Base-by-base conservation (phyloP, 177 flowering plant genomes). In the Tripterygium wilfordii region DNA sequence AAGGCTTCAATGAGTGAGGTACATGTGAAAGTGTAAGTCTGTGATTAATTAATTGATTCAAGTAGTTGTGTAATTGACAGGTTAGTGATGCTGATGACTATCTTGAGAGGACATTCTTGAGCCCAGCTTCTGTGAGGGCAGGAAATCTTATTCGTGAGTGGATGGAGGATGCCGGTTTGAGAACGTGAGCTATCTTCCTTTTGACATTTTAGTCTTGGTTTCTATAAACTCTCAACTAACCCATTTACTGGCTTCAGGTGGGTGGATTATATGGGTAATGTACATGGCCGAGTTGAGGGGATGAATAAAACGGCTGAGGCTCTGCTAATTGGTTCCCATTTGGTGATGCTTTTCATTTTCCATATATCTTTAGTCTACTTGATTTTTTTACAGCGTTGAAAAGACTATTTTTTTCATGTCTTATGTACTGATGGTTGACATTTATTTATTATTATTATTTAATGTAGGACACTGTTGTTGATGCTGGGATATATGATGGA, bases 151-250 rank as follows among this genome's bases (percentile, higher is more conserved):
- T 94, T 37, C 71, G 63, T 22, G 38, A 44, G 28, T 94, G 99
- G 99, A 87, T 94, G 99, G 83, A 84, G 51, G 96, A 88, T 66
- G 97, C 96, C 10, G 96, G 99, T 46, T 83, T 89, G 73, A 68
- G 61, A 70, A 94, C 96, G 99, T 89, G 41, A 74, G 86, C 17
- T 51, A 45, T 50, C 48, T 44, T 20, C 44, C 32, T 38, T 16
- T 45, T 40, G 23, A 8, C 26, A 42, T 16, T 37, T 20, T 22
- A 22, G 6, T 40, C 26, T 33, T 6, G 22, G 31, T 16, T 50
- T 60, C 36, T 9, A 35, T 42, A 26, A 57, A 49, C 45, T 22
- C 44, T 36, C 18, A 5, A 47, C 48, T 60, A 32, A 65, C 33
- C 27, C 36, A 49, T 20, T 21, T 37, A 23, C 51, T 60, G 42